phyloP scores from a whole-genome alignment of 495 filamentous ascomycete species.

The Mycothermus thermophilus region DNA sequence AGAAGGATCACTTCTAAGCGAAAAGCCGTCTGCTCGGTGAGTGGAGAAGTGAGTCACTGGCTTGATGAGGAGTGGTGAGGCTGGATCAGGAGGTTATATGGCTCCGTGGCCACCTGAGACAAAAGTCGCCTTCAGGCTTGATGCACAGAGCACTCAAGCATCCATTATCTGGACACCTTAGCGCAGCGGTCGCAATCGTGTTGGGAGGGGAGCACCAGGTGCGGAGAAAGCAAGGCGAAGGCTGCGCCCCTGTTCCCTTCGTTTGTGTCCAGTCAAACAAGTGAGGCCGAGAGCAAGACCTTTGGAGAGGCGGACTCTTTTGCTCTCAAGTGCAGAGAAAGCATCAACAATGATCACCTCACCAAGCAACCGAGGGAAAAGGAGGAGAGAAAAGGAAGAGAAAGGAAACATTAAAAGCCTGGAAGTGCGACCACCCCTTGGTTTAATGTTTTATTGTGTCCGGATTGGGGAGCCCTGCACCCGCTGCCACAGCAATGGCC shows the following conservation, averaged over 20 bases:
- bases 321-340: too few relatives aligned
- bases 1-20: constrained; percentile 17
- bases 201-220: too few relatives aligned
- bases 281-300: constrained; percentile 7
- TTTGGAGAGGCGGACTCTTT: constrained; percentile 2
- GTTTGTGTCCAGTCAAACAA: constrained; percentile 3
- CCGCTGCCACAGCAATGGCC: constrained; percentile 6
- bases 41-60: constrained; percentile 24
- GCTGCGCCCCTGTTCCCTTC: background rate
- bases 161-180: too few relatives aligned
- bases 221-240: constrained; percentile 1
- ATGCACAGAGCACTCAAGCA: too few relatives aligned
- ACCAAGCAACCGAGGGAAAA: too few relatives aligned
- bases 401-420: too few relatives aligned
- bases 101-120: constrained; percentile 17
- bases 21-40: constrained; percentile 9
- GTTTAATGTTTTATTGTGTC: constrained; percentile 5
- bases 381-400: too few relatives aligned
- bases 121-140: constrained; percentile 3
- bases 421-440: background rate
- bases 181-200: too few relatives aligned
- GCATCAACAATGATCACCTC: too few relatives aligned
- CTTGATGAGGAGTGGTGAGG: constrained; percentile 12
- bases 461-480: constrained; percentile 2
- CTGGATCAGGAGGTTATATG: constrained; percentile 19